phyloP scores from a whole-genome alignment of 164 flowering plant species.

The Vitis amurensis region DNA sequence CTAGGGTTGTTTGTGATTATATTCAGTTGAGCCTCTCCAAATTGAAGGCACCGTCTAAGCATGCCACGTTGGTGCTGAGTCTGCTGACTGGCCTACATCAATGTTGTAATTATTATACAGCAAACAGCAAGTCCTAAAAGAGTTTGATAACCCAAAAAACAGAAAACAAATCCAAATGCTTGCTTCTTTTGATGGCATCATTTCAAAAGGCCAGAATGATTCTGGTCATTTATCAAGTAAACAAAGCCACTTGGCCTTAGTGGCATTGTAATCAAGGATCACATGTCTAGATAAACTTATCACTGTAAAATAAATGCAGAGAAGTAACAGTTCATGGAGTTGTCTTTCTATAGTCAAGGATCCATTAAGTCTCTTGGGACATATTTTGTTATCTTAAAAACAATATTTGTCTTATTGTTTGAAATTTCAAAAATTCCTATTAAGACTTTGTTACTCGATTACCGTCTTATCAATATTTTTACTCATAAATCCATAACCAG shows the following conservation, averaged over 20 bases:
- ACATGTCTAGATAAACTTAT: not conserved
- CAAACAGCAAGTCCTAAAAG: conserved; percentile 9
- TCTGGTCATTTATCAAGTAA: not conserved
- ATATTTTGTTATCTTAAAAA: no score
- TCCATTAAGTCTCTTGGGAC: no score
- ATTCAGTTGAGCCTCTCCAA: conserved; percentile 32
- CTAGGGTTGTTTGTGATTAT: not conserved
- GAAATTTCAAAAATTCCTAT: no score
- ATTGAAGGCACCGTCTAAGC: conserved; percentile 41
- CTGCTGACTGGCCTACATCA: conserved; percentile 20
- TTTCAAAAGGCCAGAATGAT: not conserved
- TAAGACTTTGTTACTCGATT: no score
- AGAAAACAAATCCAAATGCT: not conserved
- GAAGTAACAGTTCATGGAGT: no score
- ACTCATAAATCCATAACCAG: no score
- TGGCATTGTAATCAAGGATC: not conserved
- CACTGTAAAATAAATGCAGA: no score
- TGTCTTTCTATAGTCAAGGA: no score
- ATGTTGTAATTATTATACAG: conserved; percentile 11
- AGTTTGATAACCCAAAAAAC: conserved; percentile 1
- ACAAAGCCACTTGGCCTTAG: not conserved
- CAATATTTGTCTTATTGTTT: no score
- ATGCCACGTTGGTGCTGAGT: conserved; percentile 18
- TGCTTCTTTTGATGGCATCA: not conserved
- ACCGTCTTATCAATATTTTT: no score